Percentiles rank a stretch among this genome's conserved stretches.
Conservation (phyloP, 2,329 filamentous ascomycete species). For the Herpomyces periplanetae region DNA sequence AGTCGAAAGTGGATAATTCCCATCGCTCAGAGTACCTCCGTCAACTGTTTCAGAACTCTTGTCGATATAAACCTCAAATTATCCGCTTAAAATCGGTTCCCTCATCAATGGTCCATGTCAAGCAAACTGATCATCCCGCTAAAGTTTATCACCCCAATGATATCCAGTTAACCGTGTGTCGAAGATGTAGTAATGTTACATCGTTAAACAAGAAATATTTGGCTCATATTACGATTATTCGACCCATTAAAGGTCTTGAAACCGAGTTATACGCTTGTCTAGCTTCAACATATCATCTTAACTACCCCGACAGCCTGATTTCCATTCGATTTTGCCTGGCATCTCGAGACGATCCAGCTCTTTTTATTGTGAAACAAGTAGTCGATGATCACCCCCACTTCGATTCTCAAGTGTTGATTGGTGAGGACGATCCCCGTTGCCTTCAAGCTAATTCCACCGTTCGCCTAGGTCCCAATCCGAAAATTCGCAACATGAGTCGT, state of each 20-base stretch:
- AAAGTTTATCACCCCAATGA: conserved; percentile 6
- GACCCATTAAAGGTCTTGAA: conserved; percentile 71
- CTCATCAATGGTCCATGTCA: conserved; percentile 9
- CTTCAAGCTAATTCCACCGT: conserved; percentile 8
- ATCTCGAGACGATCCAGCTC: conserved; percentile 30
- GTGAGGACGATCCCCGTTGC: conserved; percentile 31
- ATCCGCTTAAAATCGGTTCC: no score
- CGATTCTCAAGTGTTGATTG: conserved; percentile 33
- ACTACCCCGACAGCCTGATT: conserved; percentile 34
- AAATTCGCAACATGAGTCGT: conserved; percentile 79
- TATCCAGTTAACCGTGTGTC: no score
- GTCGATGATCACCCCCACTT: conserved; percentile 28
- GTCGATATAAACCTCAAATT: no score
- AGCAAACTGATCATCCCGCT: conserved; percentile 6
- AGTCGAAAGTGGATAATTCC: no score
- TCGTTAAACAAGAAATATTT: no score
- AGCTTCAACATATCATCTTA: conserved; percentile 40
- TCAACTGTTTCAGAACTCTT: no score
- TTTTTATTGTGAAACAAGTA: conserved; percentile 27
- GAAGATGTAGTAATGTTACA: no score
- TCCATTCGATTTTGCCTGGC: conserved; percentile 51
- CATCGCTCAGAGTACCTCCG: no score
- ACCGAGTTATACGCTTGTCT: conserved; percentile 70
- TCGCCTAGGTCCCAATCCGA: conserved; percentile 61
- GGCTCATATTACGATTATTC: conserved; percentile 60